These are phyloP conservation scores for Saposhnikovia divaricata DNA, from an alignment of 129 eudicot species.

Conservation along the genomic window DNA sequence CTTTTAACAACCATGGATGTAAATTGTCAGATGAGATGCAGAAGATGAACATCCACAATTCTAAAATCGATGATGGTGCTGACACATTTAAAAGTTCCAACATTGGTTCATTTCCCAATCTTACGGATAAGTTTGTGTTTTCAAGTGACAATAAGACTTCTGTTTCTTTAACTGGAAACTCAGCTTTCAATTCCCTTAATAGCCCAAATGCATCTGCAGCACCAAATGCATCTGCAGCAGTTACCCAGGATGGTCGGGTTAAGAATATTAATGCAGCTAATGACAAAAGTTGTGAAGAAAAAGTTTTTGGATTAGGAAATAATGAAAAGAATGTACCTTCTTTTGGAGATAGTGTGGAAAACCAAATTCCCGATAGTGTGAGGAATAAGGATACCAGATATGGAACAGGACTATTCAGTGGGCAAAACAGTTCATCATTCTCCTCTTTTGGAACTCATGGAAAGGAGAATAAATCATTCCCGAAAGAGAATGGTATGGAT, in stretches of 20 bases:
- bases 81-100: constrained; percentile 14
- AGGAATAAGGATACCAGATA: not conserved
- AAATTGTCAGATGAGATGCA: constrained; percentile 40
- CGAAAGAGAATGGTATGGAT: constrained; percentile 19
- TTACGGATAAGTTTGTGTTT: constrained; percentile 29
- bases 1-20: constrained; percentile 13
- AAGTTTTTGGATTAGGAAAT: constrained; percentile 21
- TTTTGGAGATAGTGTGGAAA: constrained; percentile 10
- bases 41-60: constrained; percentile 33
- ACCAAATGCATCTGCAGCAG: constrained; percentile 1
- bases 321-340: constrained; percentile 17
- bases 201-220: not conserved
- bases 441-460: constrained; percentile 6
- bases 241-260: not conserved
- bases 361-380: not conserved
- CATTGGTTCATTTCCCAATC: constrained; percentile 12
- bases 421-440: constrained; percentile 4
- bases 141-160: constrained; percentile 24
- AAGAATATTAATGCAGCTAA: constrained; percentile 9
- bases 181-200: constrained; percentile 14
- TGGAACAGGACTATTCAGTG: not conserved
- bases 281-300: constrained; percentile 9
- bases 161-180: constrained; percentile 14
- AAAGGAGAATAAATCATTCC: constrained; percentile 22
- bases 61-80: constrained; percentile 14